Evolutionary conservation across 2,329 filamentous ascomycete genomes (phyloP), one percentile per base, ranked within the genome.

Genomic region (Passalora sequoiae): DNA sequence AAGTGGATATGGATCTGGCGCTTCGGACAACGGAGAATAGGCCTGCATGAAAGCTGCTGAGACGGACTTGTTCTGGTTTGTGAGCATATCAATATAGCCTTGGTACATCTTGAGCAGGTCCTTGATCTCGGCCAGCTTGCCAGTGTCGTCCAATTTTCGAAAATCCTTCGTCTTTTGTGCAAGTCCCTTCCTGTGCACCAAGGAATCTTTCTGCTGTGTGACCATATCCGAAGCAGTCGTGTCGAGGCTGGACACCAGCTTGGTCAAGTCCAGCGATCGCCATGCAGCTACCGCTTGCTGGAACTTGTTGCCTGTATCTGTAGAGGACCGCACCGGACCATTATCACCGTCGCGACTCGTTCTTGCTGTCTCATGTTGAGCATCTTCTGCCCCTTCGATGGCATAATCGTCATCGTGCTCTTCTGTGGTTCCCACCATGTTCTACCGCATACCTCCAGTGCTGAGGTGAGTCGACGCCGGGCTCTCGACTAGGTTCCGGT

Each of bases 111-210:
- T 60, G 46, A 98, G 69, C 38, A 98, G 70, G 28, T 80, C 80
- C 69, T 97, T 98, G 70, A 94, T 81, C 66, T 98, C 92, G 4
- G 75, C 74, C 41, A 98, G 70, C 66, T 97, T 98, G 44, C 78
- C 80, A 8, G 84, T 72, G 72, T 98, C 89, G 57, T 97, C 91
- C 8, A 94, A 76, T 66, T 96, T 97, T 49, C 89, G 77, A 58
- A 97, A 98, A 59, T 97, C 91, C 61, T 98, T 98, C 1, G 92
- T 98, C 74, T 96, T 97, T 63, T 96, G 89, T n/a, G 94, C 92
- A 15, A 98, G 74, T 49, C 98, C 94, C 64, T 98, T 98, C 40
- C 92, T 79, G 65, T 98, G 91, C 0, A 96, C 83, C 4, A 95
- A 84, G n/a, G 91, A 87, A 66, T 97, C 92, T 58, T 89, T 80